Evolutionary conservation across 805 yeast genomes (phyloP).

Genomic region (Schwanniomyces yamadae): DNA sequence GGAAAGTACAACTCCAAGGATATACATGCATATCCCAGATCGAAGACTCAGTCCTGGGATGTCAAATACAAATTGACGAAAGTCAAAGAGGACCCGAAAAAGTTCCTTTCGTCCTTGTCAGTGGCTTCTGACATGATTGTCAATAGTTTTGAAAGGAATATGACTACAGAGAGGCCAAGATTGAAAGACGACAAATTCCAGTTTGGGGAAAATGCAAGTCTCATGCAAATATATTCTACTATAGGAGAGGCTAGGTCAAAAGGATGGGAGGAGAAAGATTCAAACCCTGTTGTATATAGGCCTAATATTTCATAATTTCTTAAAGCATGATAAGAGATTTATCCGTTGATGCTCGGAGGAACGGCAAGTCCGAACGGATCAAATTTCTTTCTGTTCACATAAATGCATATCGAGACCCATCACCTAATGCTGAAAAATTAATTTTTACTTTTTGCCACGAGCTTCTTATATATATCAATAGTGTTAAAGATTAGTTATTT

Average conservation of each 20-base stretch:
- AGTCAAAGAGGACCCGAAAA: constrained; percentile 9
- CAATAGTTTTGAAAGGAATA: constrained; percentile 4
- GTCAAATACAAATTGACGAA: constrained; percentile 19
- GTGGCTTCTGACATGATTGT: constrained; percentile 9
- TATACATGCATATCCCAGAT: constrained; percentile 24
- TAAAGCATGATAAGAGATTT: constrained; percentile 1
- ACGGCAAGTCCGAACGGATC: constrained; percentile 2
- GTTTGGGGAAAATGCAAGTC: constrained; percentile 4
- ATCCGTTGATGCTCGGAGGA: neutral
- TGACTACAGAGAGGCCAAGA: neutral
- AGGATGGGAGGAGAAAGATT: constrained; percentile 24
- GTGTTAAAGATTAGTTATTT: too few species aligned
- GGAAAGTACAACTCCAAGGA: constrained; percentile 15
- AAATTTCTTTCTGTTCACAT: neutral
- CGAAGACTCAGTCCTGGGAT: constrained; percentile 19
- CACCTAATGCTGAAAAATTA: neutral
- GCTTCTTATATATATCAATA: too few species aligned
- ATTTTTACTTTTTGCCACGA: too few species aligned
- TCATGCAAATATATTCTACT: constrained; percentile 23
- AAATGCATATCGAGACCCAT: neutral
- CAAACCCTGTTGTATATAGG: constrained; percentile 18
- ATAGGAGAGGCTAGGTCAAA: constrained; percentile 27
- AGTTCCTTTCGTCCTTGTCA: constrained; percentile 9
- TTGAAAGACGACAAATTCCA: neutral
- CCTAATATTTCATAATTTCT: constrained; percentile 11